These are phyloP conservation scores for Oenanthe javanica DNA, from an alignment of 140 eudicot species.

Conservation along the genomic window DNA sequence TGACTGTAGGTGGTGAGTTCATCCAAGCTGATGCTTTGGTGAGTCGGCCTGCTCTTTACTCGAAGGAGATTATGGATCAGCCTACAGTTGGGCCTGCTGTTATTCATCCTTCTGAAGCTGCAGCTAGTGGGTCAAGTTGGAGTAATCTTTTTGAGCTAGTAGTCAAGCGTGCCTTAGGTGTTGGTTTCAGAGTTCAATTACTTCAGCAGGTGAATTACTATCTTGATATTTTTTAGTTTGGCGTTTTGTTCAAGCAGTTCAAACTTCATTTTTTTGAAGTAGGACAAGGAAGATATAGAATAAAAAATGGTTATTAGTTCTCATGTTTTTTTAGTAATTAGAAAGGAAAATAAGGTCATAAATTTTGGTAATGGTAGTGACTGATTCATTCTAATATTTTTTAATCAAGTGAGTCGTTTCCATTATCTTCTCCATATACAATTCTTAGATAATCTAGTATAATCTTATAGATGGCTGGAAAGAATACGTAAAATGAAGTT, in stretches of 20 bases:
- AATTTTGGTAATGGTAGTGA: neutral
- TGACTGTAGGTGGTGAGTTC: conserved; percentile 36
- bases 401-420: neutral
- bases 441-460: neutral
- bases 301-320: neutral
- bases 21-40: conserved; percentile 86
- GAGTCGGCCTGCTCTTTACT: conserved; percentile 71
- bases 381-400: neutral
- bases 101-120: conserved; percentile 69
- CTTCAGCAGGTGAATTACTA: conserved; percentile 41
- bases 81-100: conserved; percentile 66
- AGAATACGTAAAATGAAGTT: neutral
- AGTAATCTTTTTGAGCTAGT: conserved; percentile 78
- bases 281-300: neutral
- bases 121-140: conserved; percentile 52
- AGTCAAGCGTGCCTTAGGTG: conserved; percentile 76
- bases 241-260: neutral
- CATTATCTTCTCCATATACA: neutral
- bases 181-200: conserved; percentile 82
- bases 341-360: neutral
- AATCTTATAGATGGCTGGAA: neutral
- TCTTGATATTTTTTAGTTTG: neutral
- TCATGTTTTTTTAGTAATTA: neutral
- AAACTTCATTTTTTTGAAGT: neutral
- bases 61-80: conserved; percentile 60